Conservation (phyloP, 2,329 filamentous ascomycete genomes). For the Rasamsonia emersonii region DNA sequence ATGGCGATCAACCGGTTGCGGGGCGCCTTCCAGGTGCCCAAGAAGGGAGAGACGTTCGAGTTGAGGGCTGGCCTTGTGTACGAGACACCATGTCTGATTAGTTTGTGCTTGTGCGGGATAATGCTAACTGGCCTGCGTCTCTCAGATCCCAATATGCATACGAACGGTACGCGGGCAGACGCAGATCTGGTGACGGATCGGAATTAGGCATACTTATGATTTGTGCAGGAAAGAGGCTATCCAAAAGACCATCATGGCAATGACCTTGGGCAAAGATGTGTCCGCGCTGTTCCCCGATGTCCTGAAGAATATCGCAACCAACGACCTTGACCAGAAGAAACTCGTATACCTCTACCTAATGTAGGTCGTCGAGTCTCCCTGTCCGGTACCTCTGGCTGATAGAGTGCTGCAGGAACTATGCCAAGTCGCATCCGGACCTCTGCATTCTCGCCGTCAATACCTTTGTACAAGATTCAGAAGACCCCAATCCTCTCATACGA, state of each 20-base stretch:
- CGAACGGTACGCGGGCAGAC: constrained; percentile 54
- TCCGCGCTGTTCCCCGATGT: constrained; percentile 96
- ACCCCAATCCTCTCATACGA: constrained; percentile 91
- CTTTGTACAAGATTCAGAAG: constrained; percentile 97
- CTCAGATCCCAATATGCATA: constrained; percentile 91
- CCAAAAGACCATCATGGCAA: constrained; percentile 99
- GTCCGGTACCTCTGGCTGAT: constrained; percentile 1
- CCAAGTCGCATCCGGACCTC: constrained; percentile 95
- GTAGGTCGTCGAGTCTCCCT: constrained; percentile 38
- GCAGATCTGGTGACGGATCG: constrained; percentile 2
- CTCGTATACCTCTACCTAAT: constrained; percentile 97
- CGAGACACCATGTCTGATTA: constrained; percentile 13
- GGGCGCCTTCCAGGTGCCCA: constrained; percentile 83
- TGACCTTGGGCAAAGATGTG: constrained; percentile 98
- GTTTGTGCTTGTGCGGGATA: constrained; percentile 6
- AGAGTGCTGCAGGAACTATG: constrained; percentile 72
- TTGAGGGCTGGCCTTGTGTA: constrained; percentile 81
- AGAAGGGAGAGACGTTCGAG: constrained; percentile 98
- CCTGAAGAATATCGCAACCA: constrained; percentile 95
- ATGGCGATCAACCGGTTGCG: constrained; percentile 97
- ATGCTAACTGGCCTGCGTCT: constrained; percentile 22
- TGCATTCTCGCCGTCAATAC: constrained; percentile 99
- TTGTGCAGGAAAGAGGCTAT: constrained; percentile 78
- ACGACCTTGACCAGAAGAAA: constrained; percentile 96
- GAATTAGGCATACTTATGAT: constrained; percentile 19